These are phyloP conservation scores for Colletotrichum echinochloae DNA, from an alignment of 2,329 filamentous ascomycete genomes.

Conservation along the genomic window DNA sequence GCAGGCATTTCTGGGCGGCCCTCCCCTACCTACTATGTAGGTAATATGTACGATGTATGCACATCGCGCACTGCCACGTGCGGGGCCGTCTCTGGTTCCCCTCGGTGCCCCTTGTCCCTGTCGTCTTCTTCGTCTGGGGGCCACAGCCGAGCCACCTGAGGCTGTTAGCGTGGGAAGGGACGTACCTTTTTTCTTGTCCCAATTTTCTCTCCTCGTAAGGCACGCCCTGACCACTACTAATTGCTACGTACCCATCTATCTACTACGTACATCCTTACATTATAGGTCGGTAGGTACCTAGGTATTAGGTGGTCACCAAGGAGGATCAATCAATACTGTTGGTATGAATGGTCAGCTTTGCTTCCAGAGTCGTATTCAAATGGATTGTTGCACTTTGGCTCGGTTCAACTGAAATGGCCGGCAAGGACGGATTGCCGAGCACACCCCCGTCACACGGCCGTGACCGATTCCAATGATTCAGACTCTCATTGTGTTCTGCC, in stretches of 20 bases:
- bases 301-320: too few species aligned
- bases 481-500: slow-evolving; percentile 8
- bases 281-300: too few species aligned
- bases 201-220: too few species aligned
- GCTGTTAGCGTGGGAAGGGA: slow-evolving; percentile 27
- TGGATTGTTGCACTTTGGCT: not conserved
- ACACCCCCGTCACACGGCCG: slow-evolving; percentile 4
- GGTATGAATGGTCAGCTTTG: not conserved
- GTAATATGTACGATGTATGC: not conserved
- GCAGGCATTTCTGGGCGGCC: not conserved
- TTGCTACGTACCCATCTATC: too few species aligned
- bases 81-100: slow-evolving; percentile 24
- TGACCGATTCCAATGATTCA: slow-evolving; percentile 18
- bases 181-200: not conserved
- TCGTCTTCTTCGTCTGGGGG: slow-evolving; percentile 9
- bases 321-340: too few species aligned
- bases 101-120: not conserved
- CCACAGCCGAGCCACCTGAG: slow-evolving; percentile 20
- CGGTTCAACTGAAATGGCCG: not conserved
- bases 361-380: not conserved
- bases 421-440: not conserved
- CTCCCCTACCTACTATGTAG: not conserved
- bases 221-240: too few species aligned
- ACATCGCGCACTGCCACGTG: slow-evolving; percentile 35
- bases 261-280: too few species aligned